Base-by-base conservation (phyloP, 164 flowering plant genomes). In the Sedum album region DNA sequence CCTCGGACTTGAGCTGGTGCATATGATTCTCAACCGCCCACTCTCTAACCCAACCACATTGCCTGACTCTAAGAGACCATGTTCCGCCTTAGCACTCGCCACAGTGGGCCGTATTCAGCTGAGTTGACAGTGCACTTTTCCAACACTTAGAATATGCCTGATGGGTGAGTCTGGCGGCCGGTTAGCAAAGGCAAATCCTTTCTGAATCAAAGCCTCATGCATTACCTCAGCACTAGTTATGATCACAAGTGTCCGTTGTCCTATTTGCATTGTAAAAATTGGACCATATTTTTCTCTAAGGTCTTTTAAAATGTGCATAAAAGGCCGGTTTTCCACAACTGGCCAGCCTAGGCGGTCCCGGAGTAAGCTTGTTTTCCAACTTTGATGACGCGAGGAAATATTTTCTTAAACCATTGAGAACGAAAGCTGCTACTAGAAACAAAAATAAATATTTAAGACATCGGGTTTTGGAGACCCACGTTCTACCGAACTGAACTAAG, bases 311-410 rank as follows among this genome's bases (percentile, higher is more conserved):
- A 88, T 67, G 70, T 75, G 86, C 70, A 88, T 84, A 88, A 88
- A 91, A 1, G 79, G 84, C 6, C 89, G 84, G 11, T 80, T 91
- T 23, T 97, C 97, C 7, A 93, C 80, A 2, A 91, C 55, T 0
- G 98, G 96, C 96, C 96, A 89, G 0, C 97, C 96, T 1, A n/a
- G 88, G 89, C 0, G 97, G 98, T 0, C 96, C 95, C 0, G 96
- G 94, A 0, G 97, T 96, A 65, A 91, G 85, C 46, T 73, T 81
- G 14, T 70, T 31, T 5, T 80, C 78, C 1, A 39, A 64, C 25
- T 64, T 64, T 25, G 66, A 64, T 35, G 44, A 17, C 1, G 35
- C 36, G 46, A 51, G 10, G 26, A 55, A 55, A 14, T 17, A 2
- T 17, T 55, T 55, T 17, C 5, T 55, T 1, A 55, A 25, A 17